Conservation (phyloP, 1,139 yeast species). For the Debaryomyces subglobosus region DNA sequence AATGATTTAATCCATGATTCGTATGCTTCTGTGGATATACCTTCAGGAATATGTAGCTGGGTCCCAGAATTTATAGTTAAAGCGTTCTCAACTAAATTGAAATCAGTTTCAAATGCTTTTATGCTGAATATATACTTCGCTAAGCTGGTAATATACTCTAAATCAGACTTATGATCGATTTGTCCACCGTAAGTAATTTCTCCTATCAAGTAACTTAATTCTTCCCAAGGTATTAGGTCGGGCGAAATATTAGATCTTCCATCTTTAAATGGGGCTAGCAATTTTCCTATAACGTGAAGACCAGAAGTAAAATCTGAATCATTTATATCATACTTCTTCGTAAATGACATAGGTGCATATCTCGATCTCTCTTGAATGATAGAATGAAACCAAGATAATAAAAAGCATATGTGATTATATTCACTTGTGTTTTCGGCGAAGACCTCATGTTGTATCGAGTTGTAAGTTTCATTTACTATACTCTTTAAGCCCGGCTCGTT, state of each 20-base stretch:
- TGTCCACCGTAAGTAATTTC: conserved; percentile 77
- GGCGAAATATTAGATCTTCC: conserved; percentile 48
- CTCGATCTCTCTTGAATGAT: conserved; percentile 60
- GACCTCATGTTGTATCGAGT: conserved; percentile 23
- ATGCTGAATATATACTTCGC: conserved; percentile 29
- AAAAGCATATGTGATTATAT: conserved; percentile 50
- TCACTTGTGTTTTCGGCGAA: conserved; percentile 41
- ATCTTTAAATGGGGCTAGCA: conserved; percentile 31
- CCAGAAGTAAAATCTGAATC: conserved; percentile 73
- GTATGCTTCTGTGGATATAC: conserved; percentile 38
- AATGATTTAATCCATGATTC: conserved; percentile 53
- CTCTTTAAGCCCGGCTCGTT: conserved; percentile 62
- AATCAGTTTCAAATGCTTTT: conserved; percentile 29
- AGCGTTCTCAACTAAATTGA: conserved; percentile 36
- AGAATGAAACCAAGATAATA: conserved; percentile 73
- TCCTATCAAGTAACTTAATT: conserved; percentile 52
- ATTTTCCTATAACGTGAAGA: conserved; percentile 43
- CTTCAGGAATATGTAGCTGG: conserved; percentile 50
- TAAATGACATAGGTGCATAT: conserved; percentile 66
- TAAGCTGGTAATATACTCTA: conserved; percentile 26
- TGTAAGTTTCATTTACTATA: conserved; percentile 47
- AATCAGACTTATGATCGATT: conserved; percentile 54
- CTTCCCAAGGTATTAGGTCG: conserved; percentile 58
- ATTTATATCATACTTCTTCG: conserved; percentile 65
- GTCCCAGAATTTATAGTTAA: conserved; percentile 18